These are phyloP conservation scores for Spathaspora sp. DNA, from an alignment of 1,139 yeast species.

Conservation along the genomic window DNA sequence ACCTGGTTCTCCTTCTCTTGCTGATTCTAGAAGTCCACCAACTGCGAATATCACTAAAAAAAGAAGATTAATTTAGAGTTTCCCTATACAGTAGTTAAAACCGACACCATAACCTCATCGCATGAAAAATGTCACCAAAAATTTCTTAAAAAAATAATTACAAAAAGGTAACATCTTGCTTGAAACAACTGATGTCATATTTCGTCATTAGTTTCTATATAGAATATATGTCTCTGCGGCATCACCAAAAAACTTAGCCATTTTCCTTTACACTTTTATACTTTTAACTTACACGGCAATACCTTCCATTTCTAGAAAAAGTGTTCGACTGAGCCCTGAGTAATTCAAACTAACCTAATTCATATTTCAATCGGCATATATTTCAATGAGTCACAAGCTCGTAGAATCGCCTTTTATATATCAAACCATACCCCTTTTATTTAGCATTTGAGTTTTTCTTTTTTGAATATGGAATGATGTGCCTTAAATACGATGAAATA, in stretches of 20 bases:
- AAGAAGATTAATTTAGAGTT: neutral
- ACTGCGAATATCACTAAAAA: neutral
- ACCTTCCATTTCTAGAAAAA: neutral
- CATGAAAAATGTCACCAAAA: neutral
- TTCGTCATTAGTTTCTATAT: too few species aligned
- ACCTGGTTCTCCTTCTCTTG: neutral
- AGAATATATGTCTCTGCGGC: too few species aligned
- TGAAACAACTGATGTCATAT: neutral
- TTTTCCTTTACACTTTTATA: too few species aligned
- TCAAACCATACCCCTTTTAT: too few species aligned
- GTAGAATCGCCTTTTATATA: neutral
- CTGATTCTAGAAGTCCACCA: neutral
- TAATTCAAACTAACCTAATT: neutral
- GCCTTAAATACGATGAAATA: neutral
- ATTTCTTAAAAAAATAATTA: neutral
- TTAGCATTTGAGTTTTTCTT: too few species aligned
- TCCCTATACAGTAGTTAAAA: neutral
- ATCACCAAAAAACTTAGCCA: too few species aligned
- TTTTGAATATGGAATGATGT: neutral
- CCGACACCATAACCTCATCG: neutral
- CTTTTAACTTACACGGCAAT: neutral
- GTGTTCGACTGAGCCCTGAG: neutral
- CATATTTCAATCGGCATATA: neutral
- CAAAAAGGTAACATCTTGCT: neutral
- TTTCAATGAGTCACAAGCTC: neutral